Evolutionary conservation across 352 stramenopile genomes (phyloP), one percentile per base, ranked within the genome.

Genomic region (Phytophthora pluvialis): DNA sequence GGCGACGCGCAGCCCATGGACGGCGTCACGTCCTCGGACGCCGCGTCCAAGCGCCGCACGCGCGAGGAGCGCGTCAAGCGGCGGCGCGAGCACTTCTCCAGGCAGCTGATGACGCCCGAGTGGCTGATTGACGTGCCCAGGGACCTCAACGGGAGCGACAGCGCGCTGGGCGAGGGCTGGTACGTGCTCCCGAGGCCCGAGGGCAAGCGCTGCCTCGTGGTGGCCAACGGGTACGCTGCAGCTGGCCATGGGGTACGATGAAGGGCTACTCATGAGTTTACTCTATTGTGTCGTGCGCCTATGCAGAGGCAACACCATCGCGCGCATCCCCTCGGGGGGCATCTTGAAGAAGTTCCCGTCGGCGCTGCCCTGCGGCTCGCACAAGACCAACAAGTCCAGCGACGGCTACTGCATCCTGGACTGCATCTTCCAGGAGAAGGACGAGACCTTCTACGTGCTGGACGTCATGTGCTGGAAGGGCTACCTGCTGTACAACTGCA

Each of bases 381-480:
- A 86, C 47, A 91, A 92, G 67, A 95, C 87, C 11, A 88, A 89
- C 57, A 70, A 63, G 38, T 75, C 77, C 10, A 79, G 62, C 29
- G 86, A 96, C 44, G 75, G 82, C 28, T 96, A 94, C 64, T 97
- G 86, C 58, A 94, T 98, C 59, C 66, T 98, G 13, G 91, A 98
- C 64, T 97, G 90, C 71, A 89, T 98, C 55, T 98, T 93, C 68
- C 85, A 97, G 52, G 91, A 97, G 54, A 74, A 87, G 44, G 78
- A 97, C 59, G 54, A 69, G 33, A 97, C 90, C 0, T 98, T 97
- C 52, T 97, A 96, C 68, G 89, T 98, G 31, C 62, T 97, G n/a
- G 93, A 98, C 64, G 84, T 97, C 67, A 94, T 98, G 87, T 96
- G 88, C 75, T 98, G 93, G 93, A 98, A 97, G 68, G 85, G 89